These are phyloP conservation scores for Nicotiana obtusifolia DNA, from an alignment of 257 asterid genomes.

Conservation along the genomic window DNA sequence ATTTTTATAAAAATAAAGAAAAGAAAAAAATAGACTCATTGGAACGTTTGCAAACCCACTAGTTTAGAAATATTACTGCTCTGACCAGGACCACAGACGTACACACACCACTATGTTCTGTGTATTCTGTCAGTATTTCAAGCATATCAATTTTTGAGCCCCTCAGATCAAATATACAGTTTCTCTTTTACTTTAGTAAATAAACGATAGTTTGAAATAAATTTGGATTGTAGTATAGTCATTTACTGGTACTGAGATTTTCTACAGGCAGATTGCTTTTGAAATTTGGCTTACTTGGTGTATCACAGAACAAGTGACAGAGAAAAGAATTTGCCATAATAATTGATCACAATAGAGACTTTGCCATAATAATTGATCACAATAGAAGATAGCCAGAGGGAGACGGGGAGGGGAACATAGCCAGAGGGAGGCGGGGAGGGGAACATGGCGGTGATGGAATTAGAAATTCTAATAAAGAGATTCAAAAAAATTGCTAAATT, in stretches of 20 bases:
- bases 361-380: neutral
- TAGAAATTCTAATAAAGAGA: neutral
- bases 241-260: conserved; percentile 6
- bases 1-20: too few relatives aligned
- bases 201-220: neutral
- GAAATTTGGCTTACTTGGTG: neutral
- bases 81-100: neutral
- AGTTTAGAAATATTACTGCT: neutral
- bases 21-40: neutral
- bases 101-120: conserved; percentile 5
- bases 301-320: neutral
- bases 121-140: conserved; percentile 5
- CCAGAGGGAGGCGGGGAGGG: neutral
- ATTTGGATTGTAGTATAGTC: neutral
- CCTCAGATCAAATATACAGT: neutral
- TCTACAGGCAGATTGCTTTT: neutral
- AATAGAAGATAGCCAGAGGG: neutral
- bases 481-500: neutral
- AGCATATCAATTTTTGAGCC: conserved; percentile 1
- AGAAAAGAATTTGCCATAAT: neutral
- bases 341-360: neutral
- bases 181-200: neutral
- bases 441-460: neutral
- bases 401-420: too few relatives aligned
- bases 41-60: neutral